Base-by-base conservation (phyloP, 208 protist species). In the Crithidia fasciculata region DNA sequence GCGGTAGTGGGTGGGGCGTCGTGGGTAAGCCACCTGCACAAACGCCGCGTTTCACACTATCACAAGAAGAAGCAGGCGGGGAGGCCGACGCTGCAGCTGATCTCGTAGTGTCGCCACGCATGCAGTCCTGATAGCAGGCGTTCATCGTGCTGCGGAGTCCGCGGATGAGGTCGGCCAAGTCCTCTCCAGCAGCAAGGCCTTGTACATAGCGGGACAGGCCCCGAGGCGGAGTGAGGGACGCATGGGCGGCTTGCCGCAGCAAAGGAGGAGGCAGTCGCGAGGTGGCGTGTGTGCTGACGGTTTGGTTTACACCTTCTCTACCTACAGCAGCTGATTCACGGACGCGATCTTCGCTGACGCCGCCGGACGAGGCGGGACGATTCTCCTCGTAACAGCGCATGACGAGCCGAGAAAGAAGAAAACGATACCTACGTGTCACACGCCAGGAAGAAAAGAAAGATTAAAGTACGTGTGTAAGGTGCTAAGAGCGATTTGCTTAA, bases 121-220 rank as follows among this genome's bases (percentile, higher is more conserved):
- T 52, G 50, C 73, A 78, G 19, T 72, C 65, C 12, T 78, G 75
- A 60, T 78, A 80, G 56, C 76, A 73, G 15, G 36, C n/a, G n/a
- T 59, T 55, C 18, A 86, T 62, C 2, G 74, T 61, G 57, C 47
- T 5, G 15, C 55, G 74, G 37, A 88, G 70, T n/a, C 76, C 56
- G 10, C 72, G 67, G 7, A 85, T 64, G 16, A 89, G 78, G 52
- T 72, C 70, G 16, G 45, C 41, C 60, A 89, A 69, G 8, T 82
- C 79, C 28, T 84, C 84, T 0, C 84, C 84, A 4, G 84, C 77
- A 4, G 84, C 84, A 6, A 89, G 53, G 3, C 80, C 80, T 10
- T 76, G 49, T 37, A 85, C 83, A 74, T 79, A 88, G 5, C 65
- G 55, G 2, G 56, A 58, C 15, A 85, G 60, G 2, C 72, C 72